These are phyloP conservation scores for Aspergillus wentii DNA, from an alignment of 495 filamentous ascomycete species.

Conservation along the genomic window DNA sequence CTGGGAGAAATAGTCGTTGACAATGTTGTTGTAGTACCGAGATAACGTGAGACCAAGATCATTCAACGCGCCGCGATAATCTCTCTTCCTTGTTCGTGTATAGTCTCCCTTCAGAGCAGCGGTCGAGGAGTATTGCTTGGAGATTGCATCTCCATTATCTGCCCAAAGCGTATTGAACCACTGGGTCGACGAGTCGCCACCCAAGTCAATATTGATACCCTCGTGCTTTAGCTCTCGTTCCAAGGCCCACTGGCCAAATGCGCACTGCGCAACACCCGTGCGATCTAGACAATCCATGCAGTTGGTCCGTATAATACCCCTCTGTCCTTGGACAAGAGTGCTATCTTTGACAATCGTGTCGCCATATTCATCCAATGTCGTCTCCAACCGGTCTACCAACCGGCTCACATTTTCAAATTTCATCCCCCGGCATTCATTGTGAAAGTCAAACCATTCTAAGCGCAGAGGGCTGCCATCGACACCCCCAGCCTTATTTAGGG, in stretches of 20 bases:
- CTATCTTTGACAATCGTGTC: slow-evolving; percentile 55
- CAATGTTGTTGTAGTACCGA: slow-evolving; percentile 66
- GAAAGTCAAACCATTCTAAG: slow-evolving; percentile 97
- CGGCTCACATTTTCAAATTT: slow-evolving; percentile 88
- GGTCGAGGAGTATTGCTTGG: slow-evolving; percentile 73
- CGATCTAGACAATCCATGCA: slow-evolving; percentile 98
- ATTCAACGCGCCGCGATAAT: slow-evolving; percentile 88
- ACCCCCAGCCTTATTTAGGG: slow-evolving; percentile 57
- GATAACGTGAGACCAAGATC: slow-evolving; percentile 86
- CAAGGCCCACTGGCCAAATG: slow-evolving; percentile 70
- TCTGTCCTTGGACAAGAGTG: slow-evolving; percentile 51
- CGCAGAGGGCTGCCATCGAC: slow-evolving; percentile 50
- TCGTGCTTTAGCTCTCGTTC: slow-evolving; percentile 71
- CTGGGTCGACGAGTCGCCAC: slow-evolving; percentile 64
- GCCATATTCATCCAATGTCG: slow-evolving; percentile 58
- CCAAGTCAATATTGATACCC: slow-evolving; percentile 63
- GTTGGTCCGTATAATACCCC: slow-evolving; percentile 79
- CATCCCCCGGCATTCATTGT: slow-evolving; percentile 86
- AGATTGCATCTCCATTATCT: slow-evolving; percentile 72
- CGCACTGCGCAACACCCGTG: slow-evolving; percentile 90
- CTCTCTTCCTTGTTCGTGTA: slow-evolving; percentile 81
- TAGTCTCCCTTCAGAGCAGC: slow-evolving; percentile 94
- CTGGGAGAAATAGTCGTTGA: slow-evolving; percentile 95
- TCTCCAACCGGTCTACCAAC: slow-evolving; percentile 64
- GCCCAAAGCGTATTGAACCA: slow-evolving; percentile 98